Evolutionary conservation across 257 asterid species (phyloP).

Genomic region (Solanum lycopersicoides): DNA sequence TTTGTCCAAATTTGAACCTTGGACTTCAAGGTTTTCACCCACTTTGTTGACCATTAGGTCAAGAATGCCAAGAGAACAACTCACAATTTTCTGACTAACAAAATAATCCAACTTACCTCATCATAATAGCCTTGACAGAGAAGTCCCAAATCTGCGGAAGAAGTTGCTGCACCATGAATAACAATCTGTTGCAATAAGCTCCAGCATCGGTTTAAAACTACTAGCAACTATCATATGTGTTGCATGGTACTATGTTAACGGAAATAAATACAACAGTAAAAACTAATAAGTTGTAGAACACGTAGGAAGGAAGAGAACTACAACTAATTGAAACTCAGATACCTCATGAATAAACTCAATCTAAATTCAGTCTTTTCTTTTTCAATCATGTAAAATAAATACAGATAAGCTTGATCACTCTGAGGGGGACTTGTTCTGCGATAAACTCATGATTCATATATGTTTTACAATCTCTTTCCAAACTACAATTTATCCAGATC

Average conservation of each 20-base stretch:
- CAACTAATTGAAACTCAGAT: background rate
- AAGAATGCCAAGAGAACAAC: background rate
- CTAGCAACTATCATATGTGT: slow-evolving; percentile 16
- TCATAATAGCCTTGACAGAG: slow-evolving; percentile 71
- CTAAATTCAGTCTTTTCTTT: background rate
- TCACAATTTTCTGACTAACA: background rate
- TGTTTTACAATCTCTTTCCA: background rate
- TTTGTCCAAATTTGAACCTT: background rate
- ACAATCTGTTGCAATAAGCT: slow-evolving; percentile 81
- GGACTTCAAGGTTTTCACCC: background rate
- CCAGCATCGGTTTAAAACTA: slow-evolving; percentile 73
- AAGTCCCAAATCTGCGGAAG: slow-evolving; percentile 50
- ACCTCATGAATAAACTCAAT: background rate
- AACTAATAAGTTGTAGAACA: background rate
- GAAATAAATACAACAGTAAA: background rate
- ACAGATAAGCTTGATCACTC: background rate
- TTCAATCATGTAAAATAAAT: background rate
- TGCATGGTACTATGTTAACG: background rate
- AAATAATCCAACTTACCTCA: slow-evolving; percentile 36
- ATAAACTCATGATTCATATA: background rate
- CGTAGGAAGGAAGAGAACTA: background rate
- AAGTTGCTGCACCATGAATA: slow-evolving; percentile 73
- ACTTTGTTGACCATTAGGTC: background rate
- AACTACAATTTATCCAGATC: background rate
- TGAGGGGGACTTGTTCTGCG: background rate